These are phyloP conservation scores for Nemania sp. DNA, from an alignment of 2,329 filamentous ascomycete species.

Conservation along the genomic window DNA sequence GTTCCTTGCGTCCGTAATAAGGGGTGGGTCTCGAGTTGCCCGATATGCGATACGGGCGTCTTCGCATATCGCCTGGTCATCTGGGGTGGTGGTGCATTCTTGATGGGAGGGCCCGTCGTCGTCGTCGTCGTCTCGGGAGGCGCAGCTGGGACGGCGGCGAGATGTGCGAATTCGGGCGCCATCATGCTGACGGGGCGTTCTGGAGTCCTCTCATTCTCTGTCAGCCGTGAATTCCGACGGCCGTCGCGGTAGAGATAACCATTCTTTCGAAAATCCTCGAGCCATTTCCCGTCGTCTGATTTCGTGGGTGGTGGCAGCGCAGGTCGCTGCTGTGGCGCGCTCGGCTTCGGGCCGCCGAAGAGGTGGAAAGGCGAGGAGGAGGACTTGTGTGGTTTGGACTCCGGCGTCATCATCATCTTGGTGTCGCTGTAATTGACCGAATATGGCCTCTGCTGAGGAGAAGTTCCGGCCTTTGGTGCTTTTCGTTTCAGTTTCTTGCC, in stretches of 20 bases:
- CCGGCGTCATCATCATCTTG: slow-evolving; percentile 24
- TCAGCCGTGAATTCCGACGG: slow-evolving; percentile 12
- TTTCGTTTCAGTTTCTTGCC: slow-evolving; percentile 40
- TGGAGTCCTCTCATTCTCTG: slow-evolving; percentile 14
- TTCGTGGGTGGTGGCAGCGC: slow-evolving; percentile 24
- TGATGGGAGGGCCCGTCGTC: slow-evolving; percentile 28
- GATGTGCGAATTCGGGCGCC: slow-evolving; percentile 44
- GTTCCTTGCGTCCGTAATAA: slow-evolving; percentile 30
- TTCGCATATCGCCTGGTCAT: slow-evolving; percentile 53
- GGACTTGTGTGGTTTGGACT: slow-evolving; percentile 12
- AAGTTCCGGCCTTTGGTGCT: slow-evolving; percentile 38
- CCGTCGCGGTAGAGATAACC: slow-evolving; percentile 32
- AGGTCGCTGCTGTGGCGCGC: slow-evolving; percentile 22
- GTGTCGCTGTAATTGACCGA: slow-evolving; percentile 32
- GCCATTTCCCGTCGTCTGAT: slow-evolving; percentile 37
- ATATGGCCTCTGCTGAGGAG: slow-evolving; percentile 33
- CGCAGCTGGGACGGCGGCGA: slow-evolving; percentile 37
- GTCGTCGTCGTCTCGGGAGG: slow-evolving; percentile 26
- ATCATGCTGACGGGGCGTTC: slow-evolving; percentile 29
- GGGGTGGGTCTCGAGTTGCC: slow-evolving; percentile 50
- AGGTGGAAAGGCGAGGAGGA: slow-evolving; percentile 16
- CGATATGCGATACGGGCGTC: slow-evolving; percentile 55
- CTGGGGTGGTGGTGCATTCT: slow-evolving; percentile 34
- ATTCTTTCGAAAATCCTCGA: slow-evolving; percentile 38
- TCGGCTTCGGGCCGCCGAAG: slow-evolving; percentile 22